Evolutionary conservation across 1,284 basidiomycete genomes (phyloP).

Genomic region (Mycena citricolor): DNA sequence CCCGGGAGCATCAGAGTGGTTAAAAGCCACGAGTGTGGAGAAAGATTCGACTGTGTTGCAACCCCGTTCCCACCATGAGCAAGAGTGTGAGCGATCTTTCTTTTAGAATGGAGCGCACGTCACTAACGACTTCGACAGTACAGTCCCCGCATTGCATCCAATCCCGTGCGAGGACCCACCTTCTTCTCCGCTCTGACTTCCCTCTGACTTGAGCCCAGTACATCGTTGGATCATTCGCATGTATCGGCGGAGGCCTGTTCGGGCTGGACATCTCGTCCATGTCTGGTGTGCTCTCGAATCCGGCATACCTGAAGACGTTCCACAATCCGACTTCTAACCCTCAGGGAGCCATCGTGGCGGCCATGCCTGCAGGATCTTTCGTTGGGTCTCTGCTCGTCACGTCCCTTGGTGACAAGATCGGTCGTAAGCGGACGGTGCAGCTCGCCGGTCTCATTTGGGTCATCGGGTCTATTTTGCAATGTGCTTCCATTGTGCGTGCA

Average conservation of each 20-base stretch:
- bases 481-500: conserved; percentile 53
- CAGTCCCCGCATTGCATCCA: conserved; percentile 47
- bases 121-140: no score
- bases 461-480: conserved; percentile 68
- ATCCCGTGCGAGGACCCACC: conserved; percentile 52
- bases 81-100: no score
- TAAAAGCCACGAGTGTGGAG: no score
- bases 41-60: no score
- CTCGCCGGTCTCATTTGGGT: conserved; percentile 69
- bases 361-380: conserved; percentile 75
- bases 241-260: conserved; percentile 77
- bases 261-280: conserved; percentile 80
- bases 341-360: conserved; percentile 75
- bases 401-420: conserved; percentile 61
- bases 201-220: conserved; percentile 43
- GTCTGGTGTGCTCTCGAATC: conserved; percentile 70
- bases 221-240: conserved; percentile 75
- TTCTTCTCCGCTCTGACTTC: no score
- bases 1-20: no score
- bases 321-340: conserved; percentile 35
- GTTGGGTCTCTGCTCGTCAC: conserved; percentile 61
- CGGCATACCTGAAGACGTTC: conserved; percentile 21
- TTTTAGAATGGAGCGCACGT: no score
- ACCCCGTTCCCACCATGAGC: no score
- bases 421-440: conserved; percentile 66